Evolutionary conservation across 805 yeast species (phyloP).

Genomic region (Jamesozyma gamospora): DNA sequence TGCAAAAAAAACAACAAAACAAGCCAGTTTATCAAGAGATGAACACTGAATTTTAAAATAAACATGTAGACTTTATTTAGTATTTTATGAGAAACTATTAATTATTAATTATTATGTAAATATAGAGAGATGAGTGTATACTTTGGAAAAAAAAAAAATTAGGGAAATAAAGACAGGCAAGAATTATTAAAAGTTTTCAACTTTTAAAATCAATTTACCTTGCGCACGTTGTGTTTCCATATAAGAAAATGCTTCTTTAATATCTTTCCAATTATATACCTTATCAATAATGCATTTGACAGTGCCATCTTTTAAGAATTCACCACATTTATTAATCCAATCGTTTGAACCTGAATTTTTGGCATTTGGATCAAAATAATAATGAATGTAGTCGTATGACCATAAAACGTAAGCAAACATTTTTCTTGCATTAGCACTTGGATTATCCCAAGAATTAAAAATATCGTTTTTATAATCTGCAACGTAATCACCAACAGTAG

Average conservation of each 20-base stretch:
- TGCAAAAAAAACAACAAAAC: too few relatives aligned
- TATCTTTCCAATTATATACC: constrained; percentile 46
- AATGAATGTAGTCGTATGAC: constrained; percentile 31
- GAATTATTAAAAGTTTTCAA: constrained; percentile 30
- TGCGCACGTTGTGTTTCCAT: constrained; percentile 43
- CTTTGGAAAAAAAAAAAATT: too few relatives aligned
- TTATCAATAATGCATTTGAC: constrained; percentile 46
- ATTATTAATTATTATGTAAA: too few relatives aligned
- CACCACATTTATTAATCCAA: constrained; percentile 36
- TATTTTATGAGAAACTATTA: too few relatives aligned
- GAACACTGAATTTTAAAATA: too few relatives aligned
- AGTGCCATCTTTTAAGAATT: constrained; percentile 38
- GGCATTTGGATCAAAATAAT: constrained; percentile 28
- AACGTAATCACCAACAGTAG: constrained; percentile 55
- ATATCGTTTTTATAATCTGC: constrained; percentile 32
- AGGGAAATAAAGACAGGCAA: too few relatives aligned
- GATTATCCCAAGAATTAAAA: constrained; percentile 29
- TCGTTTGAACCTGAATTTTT: constrained; percentile 22
- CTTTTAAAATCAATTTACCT: constrained; percentile 57
- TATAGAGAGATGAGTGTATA: too few relatives aligned
- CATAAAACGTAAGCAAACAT: constrained; percentile 29
- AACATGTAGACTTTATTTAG: too few relatives aligned
- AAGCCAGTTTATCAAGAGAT: too few relatives aligned
- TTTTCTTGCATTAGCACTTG: constrained; percentile 30
- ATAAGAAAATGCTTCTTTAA: constrained; percentile 43